Evolutionary conservation across 495 filamentous ascomycete species (phyloP), one percentile per base, ranked within the genome.

Genomic region (Penicillium nucicola): DNA sequence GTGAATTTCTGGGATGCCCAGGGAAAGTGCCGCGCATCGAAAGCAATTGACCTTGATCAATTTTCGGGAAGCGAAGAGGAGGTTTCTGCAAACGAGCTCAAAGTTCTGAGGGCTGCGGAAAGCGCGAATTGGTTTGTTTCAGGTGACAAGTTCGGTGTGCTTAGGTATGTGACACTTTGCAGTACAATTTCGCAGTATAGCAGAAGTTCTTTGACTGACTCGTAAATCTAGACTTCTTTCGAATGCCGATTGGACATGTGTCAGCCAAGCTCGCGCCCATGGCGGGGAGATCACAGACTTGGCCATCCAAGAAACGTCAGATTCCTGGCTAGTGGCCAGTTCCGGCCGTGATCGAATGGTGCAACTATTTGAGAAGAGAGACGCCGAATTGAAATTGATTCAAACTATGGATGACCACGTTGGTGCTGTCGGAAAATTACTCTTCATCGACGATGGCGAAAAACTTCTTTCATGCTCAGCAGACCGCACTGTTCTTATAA

Each of bases 291-390:
- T 96, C 51, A 89, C 88, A 28, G 88, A 89, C 56, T 86, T 97
- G 42, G 81, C 83, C 7, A 72, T 91, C 2, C 73, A 70, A 35
- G 65, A 75, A 10, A 55, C 53, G 8, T 30, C 53, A 1, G 60
- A 66, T 6, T 56, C 57, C 25, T 71, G 58, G 45, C 66, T 96
- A 41, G 74, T 97, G 37, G 90, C 87, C 17, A 90, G 83, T 18
- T 88, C 85, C 60, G 87, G 91, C 31, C 81, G 92, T 55, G 93
- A 98, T 70, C 86, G 93, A 37, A 95, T 85, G 41, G 80, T 93
- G 17, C 93, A 98, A 66, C 75, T 97, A 15, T 97, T 96, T 64
- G 76, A 82, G 46, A 79, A 79, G 58, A 66, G 65, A 25, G 68
- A 74, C 1, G 71, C 72, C 0, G 71, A 72, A 5, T 77, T 87